Evolutionary conservation across 768 basidiomycete genomes (phyloP), one percentile per base, ranked within the genome.

Genomic region (Pleurotus citrinopileatus): DNA sequence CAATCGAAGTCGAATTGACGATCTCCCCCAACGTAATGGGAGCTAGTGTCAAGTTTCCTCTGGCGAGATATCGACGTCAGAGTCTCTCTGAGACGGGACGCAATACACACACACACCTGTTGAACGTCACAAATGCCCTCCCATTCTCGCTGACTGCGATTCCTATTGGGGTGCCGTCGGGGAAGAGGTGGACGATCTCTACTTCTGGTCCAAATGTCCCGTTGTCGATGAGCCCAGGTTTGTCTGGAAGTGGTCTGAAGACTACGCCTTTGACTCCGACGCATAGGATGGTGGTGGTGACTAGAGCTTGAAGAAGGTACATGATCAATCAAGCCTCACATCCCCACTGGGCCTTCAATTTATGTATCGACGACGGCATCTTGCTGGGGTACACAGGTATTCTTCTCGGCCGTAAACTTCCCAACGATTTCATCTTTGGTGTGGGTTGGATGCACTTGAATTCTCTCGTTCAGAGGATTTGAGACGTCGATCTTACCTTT

Each of bases 151-250:
- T 53, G 15, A 36, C 54, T 60, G 66, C 65, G 32, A 59, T 62
- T 15, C 67, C 67, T 7, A 67, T 66, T 38, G 67, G 65, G 34
- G 66, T 60, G 23, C 61, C 60, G 13, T 60, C 46, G 57, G 36
- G 61, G 38, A 58, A 60, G 8, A 60, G 40, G 26, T 60, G 59
- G 3, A 60, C 57, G 17, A 58, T 57, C 32, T 60, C 59, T 22
- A 60, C 12, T 10, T 37, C 42, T 17, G 56, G 59, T 9, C 59
- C 59, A 40, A 55, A 60, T 6, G 57, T 60, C 19, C 59, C 59
- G 25, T 55, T 60, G 40, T 60, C 59, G 10, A 60, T 25, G n/a
- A 58, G 51, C 10, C 59, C 59, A 3, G 59, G 59, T 32, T 53
- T 58, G 20, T 50, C 59, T 20, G 28, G 25, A 10, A 51, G 48